A percentile compares a stretch with the other conserved stretches of the same genome.
Conservation (phyloP, 257 asterid species). For the Asclepias syriaca region DNA sequence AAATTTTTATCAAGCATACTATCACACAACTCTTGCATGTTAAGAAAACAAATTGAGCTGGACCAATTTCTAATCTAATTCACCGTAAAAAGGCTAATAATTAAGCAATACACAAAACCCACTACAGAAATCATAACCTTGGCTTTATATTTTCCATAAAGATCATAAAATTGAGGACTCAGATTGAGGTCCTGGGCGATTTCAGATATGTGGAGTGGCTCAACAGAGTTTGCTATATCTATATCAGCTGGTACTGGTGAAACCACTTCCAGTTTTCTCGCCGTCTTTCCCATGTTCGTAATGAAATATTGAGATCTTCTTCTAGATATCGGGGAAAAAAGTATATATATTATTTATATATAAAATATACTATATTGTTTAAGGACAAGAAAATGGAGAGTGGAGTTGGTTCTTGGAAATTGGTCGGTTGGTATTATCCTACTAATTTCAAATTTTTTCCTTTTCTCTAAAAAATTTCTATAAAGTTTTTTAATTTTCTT, state of each 20-base stretch:
- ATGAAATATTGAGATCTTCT: not conserved
- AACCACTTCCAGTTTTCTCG: slow-evolving; percentile 60
- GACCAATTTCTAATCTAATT: not conserved
- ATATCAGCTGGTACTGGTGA: slow-evolving; percentile 95
- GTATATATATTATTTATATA: no score
- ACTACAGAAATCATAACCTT: slow-evolving; percentile 39
- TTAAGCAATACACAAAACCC: not conserved
- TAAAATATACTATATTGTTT: no score
- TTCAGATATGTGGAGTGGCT: slow-evolving; percentile 73
- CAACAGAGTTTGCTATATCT: slow-evolving; percentile 88
- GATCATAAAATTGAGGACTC: slow-evolving; percentile 65
- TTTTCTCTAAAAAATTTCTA: no score
- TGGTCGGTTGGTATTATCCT: no score
- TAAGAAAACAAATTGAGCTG: no score
- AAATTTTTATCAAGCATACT: not conserved
- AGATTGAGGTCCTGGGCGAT: slow-evolving; percentile 78
- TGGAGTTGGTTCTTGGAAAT: no score
- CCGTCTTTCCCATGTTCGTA: slow-evolving; percentile 57
- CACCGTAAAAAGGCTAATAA: not conserved
- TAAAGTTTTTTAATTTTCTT: no score
- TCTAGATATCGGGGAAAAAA: not conserved
- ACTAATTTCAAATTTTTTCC: no score
- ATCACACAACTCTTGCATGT: not conserved
- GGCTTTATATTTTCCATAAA: slow-evolving; percentile 86
- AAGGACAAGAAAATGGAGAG: no score